Percentiles rank a stretch among this genome's conserved stretches.
These are phyloP conservation scores for Ceratonia siliqua DNA, from an alignment of 306 rosid species.

Conservation along the genomic window DNA sequence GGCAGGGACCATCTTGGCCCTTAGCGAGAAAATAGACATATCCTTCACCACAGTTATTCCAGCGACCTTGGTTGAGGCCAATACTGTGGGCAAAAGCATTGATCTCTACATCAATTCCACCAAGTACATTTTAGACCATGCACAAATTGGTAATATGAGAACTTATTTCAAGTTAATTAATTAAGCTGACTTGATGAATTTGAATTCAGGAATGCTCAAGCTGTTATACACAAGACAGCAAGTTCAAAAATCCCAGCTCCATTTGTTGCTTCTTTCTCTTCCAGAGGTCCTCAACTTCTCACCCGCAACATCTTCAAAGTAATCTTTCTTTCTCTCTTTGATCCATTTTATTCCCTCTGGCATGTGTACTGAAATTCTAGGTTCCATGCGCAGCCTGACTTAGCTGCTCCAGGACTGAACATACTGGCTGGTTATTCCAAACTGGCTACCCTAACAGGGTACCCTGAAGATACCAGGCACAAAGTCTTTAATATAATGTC, in stretches of 20 bases:
- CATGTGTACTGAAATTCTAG: not conserved
- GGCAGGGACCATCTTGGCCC: constrained; percentile 58
- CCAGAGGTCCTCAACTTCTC: constrained; percentile 71
- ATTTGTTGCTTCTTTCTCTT: constrained; percentile 70
- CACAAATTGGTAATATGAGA: too few relatives aligned
- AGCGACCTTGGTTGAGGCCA: constrained; percentile 38
- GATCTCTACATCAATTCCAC: constrained; percentile 73
- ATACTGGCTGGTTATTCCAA: constrained; percentile 74
- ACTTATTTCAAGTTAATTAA: too few relatives aligned
- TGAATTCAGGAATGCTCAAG: constrained; percentile 56
- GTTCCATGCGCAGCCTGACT: constrained; percentile 63
- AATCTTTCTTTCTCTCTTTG: not conserved
- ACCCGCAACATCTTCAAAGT: constrained; percentile 72
- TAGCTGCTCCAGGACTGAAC: constrained; percentile 83
- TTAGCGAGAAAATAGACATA: constrained; percentile 33
- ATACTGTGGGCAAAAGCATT: constrained; percentile 38
- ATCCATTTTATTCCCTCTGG: too few relatives aligned
- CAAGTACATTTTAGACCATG: constrained; percentile 43
- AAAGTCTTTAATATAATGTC: constrained; percentile 58
- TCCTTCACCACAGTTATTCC: constrained; percentile 55
- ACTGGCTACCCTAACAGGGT: constrained; percentile 45
- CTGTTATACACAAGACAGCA: constrained; percentile 56
- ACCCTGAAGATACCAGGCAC: constrained; percentile 43
- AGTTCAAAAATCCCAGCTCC: constrained; percentile 49
- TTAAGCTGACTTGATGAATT: not conserved